Evolutionary conservation across 2,329 filamentous ascomycete genomes (phyloP).

Genomic region (Diaporthe sp.): DNA sequence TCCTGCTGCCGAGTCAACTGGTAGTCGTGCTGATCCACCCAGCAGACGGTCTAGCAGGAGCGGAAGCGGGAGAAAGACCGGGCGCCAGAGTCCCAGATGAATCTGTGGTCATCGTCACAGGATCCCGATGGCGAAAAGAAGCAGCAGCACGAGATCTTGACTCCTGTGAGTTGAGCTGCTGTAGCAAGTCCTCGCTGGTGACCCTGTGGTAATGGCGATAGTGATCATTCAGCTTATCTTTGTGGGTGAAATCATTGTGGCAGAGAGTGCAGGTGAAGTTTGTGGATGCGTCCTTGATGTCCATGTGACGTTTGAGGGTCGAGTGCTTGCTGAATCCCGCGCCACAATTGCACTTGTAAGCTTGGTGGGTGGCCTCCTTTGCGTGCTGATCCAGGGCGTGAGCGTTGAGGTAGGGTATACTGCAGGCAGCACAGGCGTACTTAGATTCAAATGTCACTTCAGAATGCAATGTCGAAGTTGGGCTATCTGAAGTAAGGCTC

Average conservation of each 20-base stretch:
- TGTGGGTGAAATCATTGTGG: neutral
- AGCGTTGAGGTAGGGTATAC: too few relatives aligned
- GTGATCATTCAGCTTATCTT: neutral
- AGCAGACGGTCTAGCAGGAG: too few relatives aligned
- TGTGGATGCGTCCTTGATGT: neutral
- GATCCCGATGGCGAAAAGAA: neutral
- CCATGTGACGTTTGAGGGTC: neutral
- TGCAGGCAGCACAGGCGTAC: too few relatives aligned
- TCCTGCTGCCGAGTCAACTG: too few relatives aligned
- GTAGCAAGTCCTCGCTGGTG: neutral
- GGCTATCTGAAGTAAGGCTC: too few relatives aligned
- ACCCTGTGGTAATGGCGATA: neutral
- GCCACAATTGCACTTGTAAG: conserved; percentile 11
- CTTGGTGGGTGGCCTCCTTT: neutral
- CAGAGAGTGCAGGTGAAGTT: neutral
- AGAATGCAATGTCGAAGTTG: too few relatives aligned
- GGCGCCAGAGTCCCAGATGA: too few relatives aligned
- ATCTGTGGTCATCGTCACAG: neutral
- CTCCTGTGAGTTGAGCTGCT: neutral
- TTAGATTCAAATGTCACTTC: too few relatives aligned
- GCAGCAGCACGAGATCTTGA: neutral
- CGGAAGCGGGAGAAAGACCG: too few relatives aligned
- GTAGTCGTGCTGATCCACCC: too few relatives aligned
- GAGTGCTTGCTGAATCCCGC: neutral
- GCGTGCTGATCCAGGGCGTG: neutral